A percentile compares a stretch with the other conserved stretches of the same genome.
phyloP scores from a whole-genome alignment of 2,329 filamentous ascomycete species.

The Clonostachys chloroleuca region DNA sequence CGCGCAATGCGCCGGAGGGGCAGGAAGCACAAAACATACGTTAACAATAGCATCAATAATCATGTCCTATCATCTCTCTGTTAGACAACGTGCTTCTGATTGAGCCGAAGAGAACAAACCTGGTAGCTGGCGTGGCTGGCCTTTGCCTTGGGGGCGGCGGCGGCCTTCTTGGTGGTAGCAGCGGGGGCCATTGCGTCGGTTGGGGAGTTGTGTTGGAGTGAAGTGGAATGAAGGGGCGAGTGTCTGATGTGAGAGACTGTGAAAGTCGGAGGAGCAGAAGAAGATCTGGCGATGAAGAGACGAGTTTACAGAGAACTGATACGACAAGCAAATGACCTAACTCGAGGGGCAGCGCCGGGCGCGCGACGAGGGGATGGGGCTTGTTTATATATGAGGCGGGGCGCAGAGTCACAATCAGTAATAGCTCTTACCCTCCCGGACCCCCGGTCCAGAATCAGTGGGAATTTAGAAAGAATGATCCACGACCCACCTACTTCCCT shows the following conservation, averaged over 20 bases:
- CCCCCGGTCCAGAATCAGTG: neutral
- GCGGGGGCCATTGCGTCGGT: constrained; percentile 46
- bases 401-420: constrained; percentile 53
- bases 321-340: neutral
- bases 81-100: constrained; percentile 20
- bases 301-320: constrained; percentile 21
- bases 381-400: constrained; percentile 60
- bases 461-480: constrained; percentile 1
- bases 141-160: constrained; percentile 38
- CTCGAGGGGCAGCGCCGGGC: constrained; percentile 36
- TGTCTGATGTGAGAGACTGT: constrained; percentile 11
- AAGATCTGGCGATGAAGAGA: constrained; percentile 1
- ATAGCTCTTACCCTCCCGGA: neutral
- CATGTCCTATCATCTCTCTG: constrained; percentile 44
- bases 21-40: constrained; percentile 38
- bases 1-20: constrained; percentile 6
- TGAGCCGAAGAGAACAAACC: constrained; percentile 33
- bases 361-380: constrained; percentile 41
- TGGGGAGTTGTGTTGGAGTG: constrained; percentile 7
- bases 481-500: constrained; percentile 1
- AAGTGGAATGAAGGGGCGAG: constrained; percentile 10
- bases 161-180: constrained; percentile 43
- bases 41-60: constrained; percentile 58
- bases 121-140: constrained; percentile 53
- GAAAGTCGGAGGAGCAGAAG: constrained; percentile 9